phyloP scores from a whole-genome alignment of 768 basidiomycete species.

The Cyclocybe cylindracea region DNA sequence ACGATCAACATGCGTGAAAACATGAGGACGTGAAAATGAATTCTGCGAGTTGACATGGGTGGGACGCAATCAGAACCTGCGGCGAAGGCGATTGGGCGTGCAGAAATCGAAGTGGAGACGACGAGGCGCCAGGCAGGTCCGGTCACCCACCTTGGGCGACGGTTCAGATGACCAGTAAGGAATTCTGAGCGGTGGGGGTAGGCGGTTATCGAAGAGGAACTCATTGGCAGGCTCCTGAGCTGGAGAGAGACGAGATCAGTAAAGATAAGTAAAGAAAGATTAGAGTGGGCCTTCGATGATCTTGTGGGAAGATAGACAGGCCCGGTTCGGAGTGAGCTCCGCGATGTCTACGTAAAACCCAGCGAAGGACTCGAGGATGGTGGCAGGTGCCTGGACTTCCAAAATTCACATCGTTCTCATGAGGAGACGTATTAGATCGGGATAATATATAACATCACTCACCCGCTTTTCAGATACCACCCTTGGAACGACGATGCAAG shows the following conservation, averaged over 20 bases:
- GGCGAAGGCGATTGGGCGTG: background rate
- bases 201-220: constrained; percentile 2
- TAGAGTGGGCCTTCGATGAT: constrained; percentile 25
- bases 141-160: no score
- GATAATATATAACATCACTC: constrained; percentile 49
- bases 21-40: constrained; percentile 33
- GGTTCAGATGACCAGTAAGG: no score
- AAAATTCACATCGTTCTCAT: constrained; percentile 44
- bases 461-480: constrained; percentile 33
- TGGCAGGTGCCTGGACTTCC: constrained; percentile 46
- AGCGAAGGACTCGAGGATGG: constrained; percentile 40
- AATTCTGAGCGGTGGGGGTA: no score
- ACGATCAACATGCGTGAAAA: constrained; percentile 40
- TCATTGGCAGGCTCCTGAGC: constrained; percentile 8
- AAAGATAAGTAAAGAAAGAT: constrained; percentile 4
- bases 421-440: constrained; percentile 40
- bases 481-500: constrained; percentile 34
- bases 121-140: background rate
- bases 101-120: constrained; percentile 1
- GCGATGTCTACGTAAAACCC: constrained; percentile 45
- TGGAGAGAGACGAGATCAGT: constrained; percentile 15
- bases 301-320: constrained; percentile 33
- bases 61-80: constrained; percentile 12
- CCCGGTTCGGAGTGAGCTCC: constrained; percentile 40
- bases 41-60: constrained; percentile 16